Base-by-base conservation (phyloP, 306 rosid genomes). In the Acacia acuminata region DNA sequence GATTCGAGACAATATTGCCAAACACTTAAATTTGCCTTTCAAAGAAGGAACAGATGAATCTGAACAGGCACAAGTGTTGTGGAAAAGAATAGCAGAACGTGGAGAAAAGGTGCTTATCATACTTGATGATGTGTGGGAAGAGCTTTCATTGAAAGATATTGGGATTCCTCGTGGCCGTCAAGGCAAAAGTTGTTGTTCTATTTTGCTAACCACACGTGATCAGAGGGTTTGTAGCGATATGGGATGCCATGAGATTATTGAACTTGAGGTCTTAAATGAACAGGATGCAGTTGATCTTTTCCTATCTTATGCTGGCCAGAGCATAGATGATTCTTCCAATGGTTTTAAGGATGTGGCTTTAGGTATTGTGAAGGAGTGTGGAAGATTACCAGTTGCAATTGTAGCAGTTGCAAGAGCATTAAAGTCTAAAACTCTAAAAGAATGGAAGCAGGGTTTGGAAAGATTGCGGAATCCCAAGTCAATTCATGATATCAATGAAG, bases 101-200 rank as follows among this genome's bases (percentile, higher is more conserved):
- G 71, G 25, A 50, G 51, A 50, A 25, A 84, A 61, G 25, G 48
- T 80, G 20, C 82, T 84, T 48, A 0, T 84, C 8, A 71, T 84
- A 60, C 22, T 84, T 1, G 84, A 84, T 63, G 87, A 84, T 40
- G 66, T 76, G 2, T 84, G 87, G 84, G 55, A 4, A 13, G 0
- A 24, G 20, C 12, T 76, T 3, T 1, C 64, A 30, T 45, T 76
- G 16, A 0, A 27, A 6, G 47, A 4, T 9, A 40, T 80, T 17
- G 87, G 87, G 38, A 80, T 84, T 69, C 87, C 82, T 2, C 0
- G 5, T 1, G n/a, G 24, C 0, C 32, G 14, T 3, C 40, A 60
- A 1, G 67, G 10, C 19, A 78, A 19, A 0, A 55, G 73, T 50
- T 65, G 14, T 2, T 68, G 88, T 7, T n/a, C 38, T 17, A 22